Base-by-base conservation (phyloP, 2,329 filamentous ascomycete genomes). In the Monosporascus sp. region DNA sequence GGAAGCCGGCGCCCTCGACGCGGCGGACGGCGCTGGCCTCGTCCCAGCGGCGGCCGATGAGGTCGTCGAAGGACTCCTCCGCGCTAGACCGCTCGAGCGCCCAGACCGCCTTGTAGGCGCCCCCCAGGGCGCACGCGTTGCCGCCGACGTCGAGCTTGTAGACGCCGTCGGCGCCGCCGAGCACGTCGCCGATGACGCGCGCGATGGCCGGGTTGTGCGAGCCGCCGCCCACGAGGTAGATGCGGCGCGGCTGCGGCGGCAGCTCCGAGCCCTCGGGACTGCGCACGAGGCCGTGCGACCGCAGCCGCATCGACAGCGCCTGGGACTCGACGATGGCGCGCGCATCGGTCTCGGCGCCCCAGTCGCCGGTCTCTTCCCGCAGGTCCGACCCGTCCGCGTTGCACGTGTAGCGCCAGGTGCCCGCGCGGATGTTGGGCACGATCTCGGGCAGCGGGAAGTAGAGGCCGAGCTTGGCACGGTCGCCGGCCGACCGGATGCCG, bases 21-120 rank as follows among this genome's bases (percentile, higher is more conserved):
- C 83, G 89, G 73, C 89, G 83, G 14, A 96, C 86, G 59, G 92
- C 90, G 1, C 85, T 86, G 60, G 87, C 86, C 72, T 96, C 93
- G 56, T 82, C 83, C 94, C 94, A 99, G 57, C 94, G 78, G 66
- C 77, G 76, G 7, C 88, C 90, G 57, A 99, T 87, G 58, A 96
- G 77, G 56, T 93, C 87, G 67, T 97, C 94, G 73, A 97, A 97
- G 4, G 81, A 89, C 79, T 96, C 86, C 18, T 76, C 78, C 2
- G 74, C 64, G 0, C 62, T 69, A 24, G 71, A 70, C 48, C 89
- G 76, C 76, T 94, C 90, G 52, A 90, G 77, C 1, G 88, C 91
- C 94, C 94, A 99, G 0, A 96, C 86, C 15, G 94, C 93, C 74
- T 97, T 97, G 74, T 97, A 97, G 25, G 93, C 93, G 7, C 90